Evolutionary conservation across 2,329 filamentous ascomycete species (phyloP).

Genomic region (Paecilomyces fulvus): DNA sequence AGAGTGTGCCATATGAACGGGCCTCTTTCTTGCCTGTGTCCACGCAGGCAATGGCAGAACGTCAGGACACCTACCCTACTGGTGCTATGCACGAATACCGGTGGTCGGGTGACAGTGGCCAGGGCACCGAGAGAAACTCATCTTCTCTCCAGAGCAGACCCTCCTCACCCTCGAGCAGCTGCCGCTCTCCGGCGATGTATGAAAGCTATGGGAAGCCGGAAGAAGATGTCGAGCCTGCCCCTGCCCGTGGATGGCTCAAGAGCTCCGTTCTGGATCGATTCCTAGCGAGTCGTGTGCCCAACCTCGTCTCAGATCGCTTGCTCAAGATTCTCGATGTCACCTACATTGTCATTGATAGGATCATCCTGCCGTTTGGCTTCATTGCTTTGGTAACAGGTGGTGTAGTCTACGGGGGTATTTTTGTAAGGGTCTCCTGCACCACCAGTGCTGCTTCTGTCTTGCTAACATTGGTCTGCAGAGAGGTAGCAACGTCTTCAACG

Average conservation of each 20-base stretch:
- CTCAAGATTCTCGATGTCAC: conserved; percentile 51
- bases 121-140: conserved; percentile 63
- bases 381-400: conserved; percentile 63
- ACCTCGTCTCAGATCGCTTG: conserved; percentile 47
- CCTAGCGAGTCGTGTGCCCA: conserved; percentile 47
- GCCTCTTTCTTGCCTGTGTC: conserved; percentile 57
- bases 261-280: conserved; percentile 42
- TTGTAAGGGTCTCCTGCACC: conserved; percentile 50
- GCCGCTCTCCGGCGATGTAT: conserved; percentile 38
- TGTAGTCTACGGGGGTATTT: conserved; percentile 72
- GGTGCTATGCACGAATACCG: conserved; percentile 40
- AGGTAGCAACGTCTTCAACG: conserved; percentile 63
- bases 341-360: conserved; percentile 65
- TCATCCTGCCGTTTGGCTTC: conserved; percentile 71
- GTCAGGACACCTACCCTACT: conserved; percentile 38
- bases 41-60: conserved; percentile 45
- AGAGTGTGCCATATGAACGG: conserved; percentile 38
- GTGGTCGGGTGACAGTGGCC: conserved; percentile 62
- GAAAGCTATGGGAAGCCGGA: conserved; percentile 42
- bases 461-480: conserved; percentile 41
- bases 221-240: conserved; percentile 32
- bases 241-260: conserved; percentile 35
- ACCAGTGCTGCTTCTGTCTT: background rate
- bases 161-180: conserved; percentile 50
- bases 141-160: conserved; percentile 59